Conservation (phyloP, 108 stramenopile genomes). For the Tribonema minus region DNA sequence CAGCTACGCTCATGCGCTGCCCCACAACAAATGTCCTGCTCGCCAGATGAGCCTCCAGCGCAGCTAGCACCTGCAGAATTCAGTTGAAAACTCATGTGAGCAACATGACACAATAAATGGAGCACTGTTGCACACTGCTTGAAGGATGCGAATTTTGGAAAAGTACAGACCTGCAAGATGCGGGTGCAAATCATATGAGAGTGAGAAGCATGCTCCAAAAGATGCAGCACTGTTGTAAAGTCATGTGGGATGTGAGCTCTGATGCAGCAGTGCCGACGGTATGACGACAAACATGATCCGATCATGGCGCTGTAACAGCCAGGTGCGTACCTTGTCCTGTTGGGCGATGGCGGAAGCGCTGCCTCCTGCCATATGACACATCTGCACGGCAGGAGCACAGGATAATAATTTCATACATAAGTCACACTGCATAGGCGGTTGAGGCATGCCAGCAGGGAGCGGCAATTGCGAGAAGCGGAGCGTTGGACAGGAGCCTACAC, state of each 20-base stretch:
- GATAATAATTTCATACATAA: too few relatives aligned
- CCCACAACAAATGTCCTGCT: slow-evolving; percentile 11
- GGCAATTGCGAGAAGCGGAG: neutral
- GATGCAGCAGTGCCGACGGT: neutral
- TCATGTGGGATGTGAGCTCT: neutral
- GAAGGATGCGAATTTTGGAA: neutral
- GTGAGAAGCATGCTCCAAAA: too few relatives aligned
- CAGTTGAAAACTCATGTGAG: too few relatives aligned
- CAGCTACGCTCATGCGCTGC: slow-evolving; percentile 26
- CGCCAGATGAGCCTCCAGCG: slow-evolving; percentile 10
- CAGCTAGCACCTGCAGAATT: neutral
- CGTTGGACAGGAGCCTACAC: neutral
- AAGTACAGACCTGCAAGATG: neutral
- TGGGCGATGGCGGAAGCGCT: neutral
- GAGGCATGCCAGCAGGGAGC: neutral
- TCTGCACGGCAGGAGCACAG: too few relatives aligned
- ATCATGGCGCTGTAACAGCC: neutral
- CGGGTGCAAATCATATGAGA: neutral
- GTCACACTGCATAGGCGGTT: too few relatives aligned
- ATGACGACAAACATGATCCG: too few relatives aligned
- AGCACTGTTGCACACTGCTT: too few relatives aligned
- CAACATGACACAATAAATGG: too few relatives aligned
- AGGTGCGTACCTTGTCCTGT: neutral
- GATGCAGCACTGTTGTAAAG: too few relatives aligned
- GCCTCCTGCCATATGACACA: neutral